phyloP scores from a whole-genome alignment of 2,329 filamentous ascomycete genomes.

The Neofusicoccum parvum region DNA sequence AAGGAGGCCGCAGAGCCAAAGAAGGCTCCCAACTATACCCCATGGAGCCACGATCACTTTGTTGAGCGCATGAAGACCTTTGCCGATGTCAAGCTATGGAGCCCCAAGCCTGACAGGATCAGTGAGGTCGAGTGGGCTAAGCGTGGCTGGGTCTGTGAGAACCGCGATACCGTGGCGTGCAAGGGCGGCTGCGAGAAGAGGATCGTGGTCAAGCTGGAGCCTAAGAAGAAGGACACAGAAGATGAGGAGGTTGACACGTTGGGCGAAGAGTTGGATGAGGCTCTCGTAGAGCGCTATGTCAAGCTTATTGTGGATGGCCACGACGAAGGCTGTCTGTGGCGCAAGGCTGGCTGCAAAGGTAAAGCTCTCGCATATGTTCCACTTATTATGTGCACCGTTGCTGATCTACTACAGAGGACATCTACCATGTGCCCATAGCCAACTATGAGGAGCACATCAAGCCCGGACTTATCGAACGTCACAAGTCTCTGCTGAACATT shows the following conservation, averaged over 20 bases:
- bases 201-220: slow-evolving; percentile 72
- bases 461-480: slow-evolving; percentile 16
- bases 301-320: slow-evolving; percentile 75
- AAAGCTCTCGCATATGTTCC: slow-evolving; percentile 27
- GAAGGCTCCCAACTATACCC: slow-evolving; percentile 72
- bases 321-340: slow-evolving; percentile 82
- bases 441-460: slow-evolving; percentile 21
- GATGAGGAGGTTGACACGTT: slow-evolving; percentile 43
- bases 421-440: slow-evolving; percentile 59
- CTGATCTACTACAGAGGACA: slow-evolving; percentile 51
- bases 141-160: slow-evolving; percentile 82
- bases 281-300: slow-evolving; percentile 74
- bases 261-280: slow-evolving; percentile 52
- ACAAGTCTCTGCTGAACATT: slow-evolving; percentile 18
- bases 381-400: not conserved
- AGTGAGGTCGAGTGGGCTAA: slow-evolving; percentile 95
- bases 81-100: slow-evolving; percentile 88
- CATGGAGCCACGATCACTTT: slow-evolving; percentile 81
- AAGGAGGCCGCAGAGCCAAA: slow-evolving; percentile 30
- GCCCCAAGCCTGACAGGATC: slow-evolving; percentile 83
- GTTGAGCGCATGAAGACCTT: slow-evolving; percentile 82
- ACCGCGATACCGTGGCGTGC: slow-evolving; percentile 76
- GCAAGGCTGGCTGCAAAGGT: slow-evolving; percentile 84
- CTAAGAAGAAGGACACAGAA: slow-evolving; percentile 55
- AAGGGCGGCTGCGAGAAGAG: slow-evolving; percentile 79